Conservation (phyloP, 164 flowering plant species). For the Platanus orientalis region DNA sequence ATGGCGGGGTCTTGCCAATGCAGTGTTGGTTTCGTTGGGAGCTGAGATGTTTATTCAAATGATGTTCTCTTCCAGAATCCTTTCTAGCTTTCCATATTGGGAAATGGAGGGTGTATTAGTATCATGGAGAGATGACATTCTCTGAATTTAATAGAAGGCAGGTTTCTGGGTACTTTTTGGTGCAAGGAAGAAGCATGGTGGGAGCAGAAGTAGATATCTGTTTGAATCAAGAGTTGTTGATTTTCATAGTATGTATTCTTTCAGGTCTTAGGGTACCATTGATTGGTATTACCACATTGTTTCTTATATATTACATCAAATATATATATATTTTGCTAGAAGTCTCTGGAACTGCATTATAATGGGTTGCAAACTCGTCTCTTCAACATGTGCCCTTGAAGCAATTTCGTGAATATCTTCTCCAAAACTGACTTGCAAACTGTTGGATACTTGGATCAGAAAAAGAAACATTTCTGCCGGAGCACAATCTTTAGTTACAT, state of each 20-base stretch:
- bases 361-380: no score
- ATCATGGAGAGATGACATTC: no score
- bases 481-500: no score
- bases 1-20: background rate
- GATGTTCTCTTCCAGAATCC: background rate
- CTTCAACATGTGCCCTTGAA: no score
- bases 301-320: no score
- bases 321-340: no score
- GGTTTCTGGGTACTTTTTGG: background rate
- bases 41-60: no score
- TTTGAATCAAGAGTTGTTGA: background rate
- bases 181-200: background rate
- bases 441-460: no score
- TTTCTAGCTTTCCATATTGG: background rate
- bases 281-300: constrained; percentile 21
- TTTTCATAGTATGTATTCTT: constrained; percentile 4
- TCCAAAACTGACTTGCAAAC: no score
- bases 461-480: no score
- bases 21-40: background rate
- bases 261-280: background rate
- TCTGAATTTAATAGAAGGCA: background rate
- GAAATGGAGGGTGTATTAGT: constrained; percentile 1
- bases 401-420: no score
- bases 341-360: no score
- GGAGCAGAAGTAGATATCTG: background rate